Percentiles rank a stretch among this genome's conserved stretches.
phyloP scores from a whole-genome alignment of 306 rosid genomes.

The Quercus variabilis region DNA sequence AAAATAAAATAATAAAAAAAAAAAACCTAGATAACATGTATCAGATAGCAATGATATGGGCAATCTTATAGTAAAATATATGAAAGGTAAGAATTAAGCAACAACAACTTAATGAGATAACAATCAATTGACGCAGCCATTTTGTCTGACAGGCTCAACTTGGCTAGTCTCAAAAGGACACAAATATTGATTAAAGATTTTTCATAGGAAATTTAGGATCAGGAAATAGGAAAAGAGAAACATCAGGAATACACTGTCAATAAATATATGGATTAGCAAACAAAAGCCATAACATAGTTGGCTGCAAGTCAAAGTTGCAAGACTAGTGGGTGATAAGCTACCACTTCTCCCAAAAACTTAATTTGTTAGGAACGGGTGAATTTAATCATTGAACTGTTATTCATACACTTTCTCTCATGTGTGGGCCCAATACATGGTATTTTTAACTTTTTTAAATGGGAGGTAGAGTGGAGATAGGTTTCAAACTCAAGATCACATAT shows the following conservation, averaged over 20 bases:
- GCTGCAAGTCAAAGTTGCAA: too few species aligned
- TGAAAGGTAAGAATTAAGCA: background rate
- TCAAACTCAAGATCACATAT: too few species aligned
- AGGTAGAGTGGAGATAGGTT: too few species aligned
- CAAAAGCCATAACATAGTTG: too few species aligned
- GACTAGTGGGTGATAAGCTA: too few species aligned
- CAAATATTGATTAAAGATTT: background rate
- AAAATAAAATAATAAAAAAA: background rate
- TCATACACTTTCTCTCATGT: too few species aligned
- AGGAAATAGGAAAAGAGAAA: background rate
- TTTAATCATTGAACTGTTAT: too few species aligned
- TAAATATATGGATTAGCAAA: background rate
- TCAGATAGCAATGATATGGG: slow-evolving; percentile 1
- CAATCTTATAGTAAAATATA: background rate
- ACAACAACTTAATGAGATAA: background rate
- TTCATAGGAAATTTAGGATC: background rate
- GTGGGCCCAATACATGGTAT: too few species aligned
- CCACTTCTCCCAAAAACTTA: too few species aligned
- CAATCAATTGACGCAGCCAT: background rate
- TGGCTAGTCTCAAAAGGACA: background rate
- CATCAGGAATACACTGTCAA: background rate
- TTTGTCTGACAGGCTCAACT: background rate
- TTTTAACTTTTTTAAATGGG: too few species aligned
- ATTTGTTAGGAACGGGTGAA: too few species aligned
- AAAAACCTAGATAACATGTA: background rate